phyloP scores from a whole-genome alignment of 192 early-diverging fungal species.

The Umbelopsis isabellina region DNA sequence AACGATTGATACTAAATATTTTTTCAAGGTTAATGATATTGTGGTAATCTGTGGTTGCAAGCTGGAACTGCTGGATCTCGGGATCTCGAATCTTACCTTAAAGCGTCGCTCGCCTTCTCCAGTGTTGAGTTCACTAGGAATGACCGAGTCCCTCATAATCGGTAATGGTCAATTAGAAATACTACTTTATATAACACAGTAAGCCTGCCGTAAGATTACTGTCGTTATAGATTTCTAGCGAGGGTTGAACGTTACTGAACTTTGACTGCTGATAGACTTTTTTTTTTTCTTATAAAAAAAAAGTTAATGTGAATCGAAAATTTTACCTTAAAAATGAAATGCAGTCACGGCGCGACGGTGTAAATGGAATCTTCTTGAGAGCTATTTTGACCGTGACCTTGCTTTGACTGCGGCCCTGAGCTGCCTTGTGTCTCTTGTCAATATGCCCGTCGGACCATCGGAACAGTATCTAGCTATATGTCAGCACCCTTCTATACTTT shows the following conservation, averaged over 20 bases:
- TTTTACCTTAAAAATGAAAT: no score
- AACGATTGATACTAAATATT: constrained; percentile 76
- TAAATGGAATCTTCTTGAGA: no score
- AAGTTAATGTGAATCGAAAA: no score
- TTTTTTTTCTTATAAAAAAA: no score
- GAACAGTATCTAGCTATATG: not conserved
- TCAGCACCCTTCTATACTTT: constrained; percentile 2
- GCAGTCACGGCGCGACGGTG: no score
- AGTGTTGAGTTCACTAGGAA: constrained; percentile 38
- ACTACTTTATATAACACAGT: constrained; percentile 2
- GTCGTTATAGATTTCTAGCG: not conserved
- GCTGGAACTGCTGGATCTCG: not conserved
- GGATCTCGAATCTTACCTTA: constrained; percentile 39
- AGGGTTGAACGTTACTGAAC: no score
- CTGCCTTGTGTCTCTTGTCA: no score
- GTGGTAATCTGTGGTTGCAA: no score
- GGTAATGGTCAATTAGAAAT: not conserved
- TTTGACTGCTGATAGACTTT: no score
- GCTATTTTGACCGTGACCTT: no score
- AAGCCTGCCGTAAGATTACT: not conserved
- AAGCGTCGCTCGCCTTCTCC: constrained; percentile 51
- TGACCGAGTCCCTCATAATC: constrained; percentile 14
- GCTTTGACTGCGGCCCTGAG: no score
- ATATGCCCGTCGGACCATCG: not conserved
- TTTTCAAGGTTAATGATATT: not conserved